A percentile compares a stretch with the other conserved stretches of the same genome.
These are phyloP conservation scores for Blastomyces emzantsi DNA, from an alignment of 2,329 filamentous ascomycete genomes.

Conservation along the genomic window DNA sequence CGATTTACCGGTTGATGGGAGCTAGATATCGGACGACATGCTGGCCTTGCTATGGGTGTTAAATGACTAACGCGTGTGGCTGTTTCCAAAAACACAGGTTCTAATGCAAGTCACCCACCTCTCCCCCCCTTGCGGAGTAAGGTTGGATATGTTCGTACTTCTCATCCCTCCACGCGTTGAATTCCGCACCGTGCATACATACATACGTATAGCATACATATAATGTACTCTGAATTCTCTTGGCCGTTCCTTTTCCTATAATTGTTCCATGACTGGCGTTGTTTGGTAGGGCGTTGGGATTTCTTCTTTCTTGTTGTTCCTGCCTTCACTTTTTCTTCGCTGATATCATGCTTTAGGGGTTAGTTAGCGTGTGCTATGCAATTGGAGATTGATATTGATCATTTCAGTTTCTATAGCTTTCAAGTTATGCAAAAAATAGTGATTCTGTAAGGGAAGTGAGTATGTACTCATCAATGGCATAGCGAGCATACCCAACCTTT, in stretches of 20 bases:
- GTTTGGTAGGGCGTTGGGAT: background rate
- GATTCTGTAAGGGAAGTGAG: too few relatives aligned
- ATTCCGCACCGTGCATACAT: background rate
- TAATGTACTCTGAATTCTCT: background rate
- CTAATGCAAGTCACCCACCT: background rate
- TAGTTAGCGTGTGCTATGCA: background rate
- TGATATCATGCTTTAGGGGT: background rate
- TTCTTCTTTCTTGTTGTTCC: background rate
- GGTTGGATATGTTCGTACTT: background rate
- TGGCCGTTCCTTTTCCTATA: background rate
- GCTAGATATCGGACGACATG: background rate
- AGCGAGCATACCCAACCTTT: background rate
- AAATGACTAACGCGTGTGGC: background rate
- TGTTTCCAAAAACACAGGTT: background rate
- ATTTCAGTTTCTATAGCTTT: background rate
- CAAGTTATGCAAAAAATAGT: background rate
- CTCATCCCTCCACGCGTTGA: background rate
- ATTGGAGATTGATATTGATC: background rate
- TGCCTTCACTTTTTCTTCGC: background rate
- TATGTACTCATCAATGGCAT: background rate
- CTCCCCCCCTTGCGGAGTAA: background rate
- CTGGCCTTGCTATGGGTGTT: background rate
- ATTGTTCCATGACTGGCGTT: background rate
- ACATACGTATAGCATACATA: background rate
- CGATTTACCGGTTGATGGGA: background rate